Percentiles rank a stretch among this genome's conserved stretches.
Conservation (phyloP, 345 rosid species). For the Anacardium occidentale region DNA sequence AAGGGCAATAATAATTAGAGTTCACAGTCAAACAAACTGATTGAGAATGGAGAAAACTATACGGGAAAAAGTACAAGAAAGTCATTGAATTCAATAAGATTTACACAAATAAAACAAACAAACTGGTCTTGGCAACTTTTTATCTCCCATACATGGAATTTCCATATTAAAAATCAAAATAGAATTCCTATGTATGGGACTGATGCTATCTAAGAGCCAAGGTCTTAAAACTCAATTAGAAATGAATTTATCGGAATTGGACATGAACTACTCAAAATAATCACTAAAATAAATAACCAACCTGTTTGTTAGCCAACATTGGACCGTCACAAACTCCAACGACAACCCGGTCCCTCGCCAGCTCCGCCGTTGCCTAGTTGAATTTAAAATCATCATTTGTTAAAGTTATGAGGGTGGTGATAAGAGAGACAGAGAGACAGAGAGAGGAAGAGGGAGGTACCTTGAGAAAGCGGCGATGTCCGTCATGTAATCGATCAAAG, state of each 20-base stretch:
- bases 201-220: not conserved
- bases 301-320: constrained; percentile 74
- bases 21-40: not conserved
- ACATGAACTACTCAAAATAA: not conserved
- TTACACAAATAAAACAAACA: too few species aligned
- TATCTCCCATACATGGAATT: not conserved
- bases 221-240: not conserved
- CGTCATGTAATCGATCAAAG: constrained; percentile 86
- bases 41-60: too few species aligned
- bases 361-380: constrained; percentile 62
- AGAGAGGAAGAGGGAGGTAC: constrained; percentile 40
- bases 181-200: not conserved
- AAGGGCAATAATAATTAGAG: not conserved
- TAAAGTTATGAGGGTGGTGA: not conserved
- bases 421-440: not conserved
- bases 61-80: too few species aligned
- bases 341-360: constrained; percentile 64
- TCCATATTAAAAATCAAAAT: not conserved
- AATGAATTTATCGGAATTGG: not conserved
- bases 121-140: too few species aligned
- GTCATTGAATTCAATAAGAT: too few species aligned
- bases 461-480: constrained; percentile 87
- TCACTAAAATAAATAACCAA: not conserved
- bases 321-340: constrained; percentile 88
- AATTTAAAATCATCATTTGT: not conserved